phyloP scores from a whole-genome alignment of 257 asterid species.

The Perilla frutescens region DNA sequence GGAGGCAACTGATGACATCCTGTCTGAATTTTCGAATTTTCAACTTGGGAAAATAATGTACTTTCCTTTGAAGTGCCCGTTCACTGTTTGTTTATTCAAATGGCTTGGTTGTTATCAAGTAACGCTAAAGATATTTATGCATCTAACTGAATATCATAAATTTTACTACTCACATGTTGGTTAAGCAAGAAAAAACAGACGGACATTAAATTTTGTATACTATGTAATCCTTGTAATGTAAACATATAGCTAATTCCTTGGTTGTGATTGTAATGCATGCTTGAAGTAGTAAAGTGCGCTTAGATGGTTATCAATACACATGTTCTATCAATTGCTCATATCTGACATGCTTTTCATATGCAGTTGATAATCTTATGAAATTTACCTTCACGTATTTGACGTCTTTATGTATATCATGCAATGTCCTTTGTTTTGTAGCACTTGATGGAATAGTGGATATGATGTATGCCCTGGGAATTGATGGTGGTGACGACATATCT shows the following conservation, averaged over 20 bases:
- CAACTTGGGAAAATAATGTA: constrained; percentile 17
- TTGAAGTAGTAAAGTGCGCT: constrained; percentile 20
- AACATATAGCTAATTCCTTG: constrained; percentile 10
- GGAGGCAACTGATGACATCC: too few species aligned
- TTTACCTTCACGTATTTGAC: constrained; percentile 4
- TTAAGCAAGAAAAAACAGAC: too few species aligned
- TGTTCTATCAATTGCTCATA: constrained; percentile 10
- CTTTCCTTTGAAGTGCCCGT: background rate
- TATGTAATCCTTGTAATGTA: constrained; percentile 13
- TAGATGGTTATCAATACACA: constrained; percentile 8
- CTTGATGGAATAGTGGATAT: constrained; percentile 47
- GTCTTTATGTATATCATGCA: background rate
- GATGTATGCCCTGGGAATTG: constrained; percentile 55
- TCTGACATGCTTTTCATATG: constrained; percentile 8
- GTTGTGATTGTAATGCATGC: constrained; percentile 18
- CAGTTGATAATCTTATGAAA: background rate
- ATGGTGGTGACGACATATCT: constrained; percentile 72
- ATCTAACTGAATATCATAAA: constrained; percentile 16
- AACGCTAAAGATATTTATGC: background rate
- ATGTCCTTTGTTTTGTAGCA: constrained; percentile 52
- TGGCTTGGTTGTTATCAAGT: constrained; percentile 22
- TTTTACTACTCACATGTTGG: background rate
- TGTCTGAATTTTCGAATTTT: constrained; percentile 7
- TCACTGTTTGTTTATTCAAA: background rate
- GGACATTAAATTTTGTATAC: background rate